Base-by-base conservation (phyloP, 805 yeast species). In the Helenozyma baotianmanensis region DNA sequence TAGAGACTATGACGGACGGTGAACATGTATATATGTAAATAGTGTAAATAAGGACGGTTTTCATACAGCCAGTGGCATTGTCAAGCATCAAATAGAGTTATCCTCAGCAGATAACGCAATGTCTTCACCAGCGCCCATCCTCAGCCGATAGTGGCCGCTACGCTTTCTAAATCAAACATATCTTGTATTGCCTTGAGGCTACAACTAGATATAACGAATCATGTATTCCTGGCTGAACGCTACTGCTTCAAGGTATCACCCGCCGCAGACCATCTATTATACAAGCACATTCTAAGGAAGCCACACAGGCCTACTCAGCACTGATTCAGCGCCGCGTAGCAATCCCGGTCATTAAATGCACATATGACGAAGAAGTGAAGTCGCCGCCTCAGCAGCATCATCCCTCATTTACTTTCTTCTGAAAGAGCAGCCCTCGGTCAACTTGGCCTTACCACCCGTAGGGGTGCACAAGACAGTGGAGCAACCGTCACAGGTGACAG, bases 391-490 rank as follows among this genome's bases (percentile, higher is more conserved):
- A n/a, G n/a, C n/a, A n/a, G n/a, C n/a, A n/a, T n/a, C n/a, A n/a
- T n/a, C n/a, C n/a, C n/a, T n/a, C n/a, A n/a, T 13, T 82, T 86
- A 90, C 87, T 90, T 92, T 76, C 87, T 86, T 83, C 97, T 88
- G 92, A 88, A 92, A 61, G 98, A 92, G 68, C 95, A 85, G 72
- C 99, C 99, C 78, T 94, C 98, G 58, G 97, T 88, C 70, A 92
- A 81, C 75, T 83, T 88, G 65, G 97, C 97, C 81, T 92, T 92
- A 79, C 99, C 99, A 80, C 99, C 99, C 54, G 97, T 84, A 68
- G 99, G 99, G 64, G 92, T 82, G 76, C 97, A 89, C 66, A 92
- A 83, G 51, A 92, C 97, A 53, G 96, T 87, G 54, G 97, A 82
- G 77, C 99, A 92, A 37, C 95, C 80, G 65, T 94, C 97, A 80